Percentiles rank a stretch among this genome's conserved stretches.
Conservation (phyloP, 495 filamentous ascomycete genomes). For the Hypoxylon perforatum region DNA sequence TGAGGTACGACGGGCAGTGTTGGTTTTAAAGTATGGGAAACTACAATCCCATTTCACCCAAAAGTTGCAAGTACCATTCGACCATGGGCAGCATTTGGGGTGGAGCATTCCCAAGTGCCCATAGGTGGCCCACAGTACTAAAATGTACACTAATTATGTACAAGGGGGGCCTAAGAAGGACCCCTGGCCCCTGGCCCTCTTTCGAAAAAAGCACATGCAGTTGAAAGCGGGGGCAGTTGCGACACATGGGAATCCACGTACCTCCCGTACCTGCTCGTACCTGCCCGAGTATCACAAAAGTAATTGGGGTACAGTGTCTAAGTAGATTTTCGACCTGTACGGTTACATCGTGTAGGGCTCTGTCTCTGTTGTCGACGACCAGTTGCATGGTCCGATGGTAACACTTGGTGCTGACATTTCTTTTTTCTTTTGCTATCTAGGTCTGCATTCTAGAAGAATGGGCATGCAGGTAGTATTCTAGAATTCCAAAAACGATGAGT, state of each 20-base stretch:
- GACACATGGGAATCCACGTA: constrained; percentile 34
- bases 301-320: constrained; percentile 22
- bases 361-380: not conserved
- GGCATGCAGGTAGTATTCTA: not conserved
- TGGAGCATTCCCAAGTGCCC: constrained; percentile 20
- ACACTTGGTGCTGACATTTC: not conserved
- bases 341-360: constrained; percentile 6
- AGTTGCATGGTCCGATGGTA: not conserved
- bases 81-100: too few relatives aligned
- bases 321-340: constrained; percentile 22
- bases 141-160: constrained; percentile 2
- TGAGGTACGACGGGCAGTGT: constrained; percentile 39
- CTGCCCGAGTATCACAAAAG: constrained; percentile 26
- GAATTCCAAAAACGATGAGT: not conserved
- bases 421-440: too few relatives aligned
- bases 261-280: constrained; percentile 11
- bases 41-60: constrained; percentile 45
- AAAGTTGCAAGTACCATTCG: constrained; percentile 19
- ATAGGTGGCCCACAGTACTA: constrained; percentile 7
- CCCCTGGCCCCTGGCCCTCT: too few relatives aligned
- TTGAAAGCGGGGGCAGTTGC: constrained; percentile 34
- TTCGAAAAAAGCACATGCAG: constrained; percentile 36
- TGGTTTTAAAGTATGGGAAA: constrained; percentile 52
- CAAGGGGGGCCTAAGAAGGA: not conserved
- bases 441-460: not conserved